Base-by-base conservation (phyloP, 2,329 filamentous ascomycete species). In the Beauveria rudraprayagi region DNA sequence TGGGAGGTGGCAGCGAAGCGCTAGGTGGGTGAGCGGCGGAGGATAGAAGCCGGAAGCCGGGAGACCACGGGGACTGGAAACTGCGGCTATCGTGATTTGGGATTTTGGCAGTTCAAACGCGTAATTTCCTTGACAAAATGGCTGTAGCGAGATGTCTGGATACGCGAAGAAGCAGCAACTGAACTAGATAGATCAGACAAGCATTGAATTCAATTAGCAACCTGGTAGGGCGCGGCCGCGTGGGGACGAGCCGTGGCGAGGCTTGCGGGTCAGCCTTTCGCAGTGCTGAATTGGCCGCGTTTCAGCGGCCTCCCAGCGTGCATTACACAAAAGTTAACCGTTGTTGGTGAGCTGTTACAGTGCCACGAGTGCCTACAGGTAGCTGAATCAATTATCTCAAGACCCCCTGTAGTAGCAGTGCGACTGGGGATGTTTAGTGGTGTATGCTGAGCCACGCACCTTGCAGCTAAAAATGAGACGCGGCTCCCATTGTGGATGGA, bases 11-110 rank as follows among this genome's bases (percentile, higher is more conserved):
- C 40, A n/a, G 17, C 22, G 24, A 46, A 19, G 11, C 19, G 19
- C 19, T 26, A 10, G 3, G 22, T 22, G 44, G 55, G 55, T 2
- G n/a, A n/a, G 30, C 24, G 44, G 14, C 44, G 43, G n/a, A 37
- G 14, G 11, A 16, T 19, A 44, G 44, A 22, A 50, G 44, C 16
- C 41, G n/a, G 41, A n/a, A 30, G 57, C 40, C 17, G 37, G 28
- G 41, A 47, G 28, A 26, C 48, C 19, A 24, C 14, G 50, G 19
- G 41, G 41, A 56, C 26, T 10, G 41, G n/a, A 40, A 28, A 43
- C 46, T 22, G 48, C 53, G 40, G 57, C 57, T 60, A 28, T 46
- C 19, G 57, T 53, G 50, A 50, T 50, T 47, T 46, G 50, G 19
- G 3, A n/a, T 28, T 24, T 40, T 14, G 28, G 50, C 28, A 26